Conservation (phyloP, 208 protist species). For the Acanthamoeba quina region DNA sequence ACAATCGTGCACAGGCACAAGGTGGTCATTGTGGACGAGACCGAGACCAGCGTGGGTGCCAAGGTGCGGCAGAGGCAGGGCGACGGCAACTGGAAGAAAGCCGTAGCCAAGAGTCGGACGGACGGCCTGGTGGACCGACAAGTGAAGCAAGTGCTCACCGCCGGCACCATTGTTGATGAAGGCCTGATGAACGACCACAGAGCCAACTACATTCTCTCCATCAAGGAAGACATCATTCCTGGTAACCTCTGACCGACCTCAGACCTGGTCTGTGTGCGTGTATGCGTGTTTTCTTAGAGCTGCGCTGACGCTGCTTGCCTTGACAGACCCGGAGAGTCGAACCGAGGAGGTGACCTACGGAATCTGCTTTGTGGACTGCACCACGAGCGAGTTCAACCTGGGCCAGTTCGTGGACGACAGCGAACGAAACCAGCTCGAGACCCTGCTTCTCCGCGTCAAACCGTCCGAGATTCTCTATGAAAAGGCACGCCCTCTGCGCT, state of each 20-base stretch:
- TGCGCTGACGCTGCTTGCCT: background rate
- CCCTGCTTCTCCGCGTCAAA: constrained; percentile 77
- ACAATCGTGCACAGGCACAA: constrained; percentile 74
- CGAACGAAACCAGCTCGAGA: constrained; percentile 78
- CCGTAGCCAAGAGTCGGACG: background rate
- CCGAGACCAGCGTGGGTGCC: constrained; percentile 77
- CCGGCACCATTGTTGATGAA: constrained; percentile 85
- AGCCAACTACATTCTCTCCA: constrained; percentile 79
- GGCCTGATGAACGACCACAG: constrained; percentile 73
- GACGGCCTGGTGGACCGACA: constrained; percentile 41
- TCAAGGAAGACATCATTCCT: constrained; percentile 77
- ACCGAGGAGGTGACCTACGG: constrained; percentile 65
- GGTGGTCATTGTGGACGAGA: constrained; percentile 84
- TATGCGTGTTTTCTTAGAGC: background rate
- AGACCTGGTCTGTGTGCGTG: background rate
- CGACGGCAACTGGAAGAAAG: constrained; percentile 35
- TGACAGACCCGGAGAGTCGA: background rate
- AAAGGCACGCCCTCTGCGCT: constrained; percentile 7
- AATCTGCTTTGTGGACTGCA: constrained; percentile 82
- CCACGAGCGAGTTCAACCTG: constrained; percentile 77
- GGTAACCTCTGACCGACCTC: background rate
- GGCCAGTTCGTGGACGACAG: constrained; percentile 78
- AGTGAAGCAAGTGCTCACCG: constrained; percentile 68
- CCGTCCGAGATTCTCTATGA: constrained; percentile 82
- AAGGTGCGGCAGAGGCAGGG: constrained; percentile 36